These are phyloP conservation scores for Cercis canadensis DNA, from an alignment of 306 rosid species.

Conservation along the genomic window DNA sequence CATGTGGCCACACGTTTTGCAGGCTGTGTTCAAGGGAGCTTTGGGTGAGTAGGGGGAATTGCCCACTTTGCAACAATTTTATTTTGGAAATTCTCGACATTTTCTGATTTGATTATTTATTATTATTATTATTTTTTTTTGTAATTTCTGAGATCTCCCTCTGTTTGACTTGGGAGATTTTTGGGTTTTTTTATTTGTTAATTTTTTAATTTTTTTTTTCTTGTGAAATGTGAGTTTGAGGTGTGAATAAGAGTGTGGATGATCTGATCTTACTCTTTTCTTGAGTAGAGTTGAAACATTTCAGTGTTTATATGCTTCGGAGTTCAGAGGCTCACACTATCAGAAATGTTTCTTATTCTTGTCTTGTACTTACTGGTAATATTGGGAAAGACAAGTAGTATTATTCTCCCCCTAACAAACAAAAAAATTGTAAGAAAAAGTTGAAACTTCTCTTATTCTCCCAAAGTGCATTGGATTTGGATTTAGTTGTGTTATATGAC, in stretches of 20 bases:
- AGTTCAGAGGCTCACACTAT: too few relatives aligned
- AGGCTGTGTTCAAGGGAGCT: conserved; percentile 89
- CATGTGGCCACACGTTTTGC: conserved; percentile 86
- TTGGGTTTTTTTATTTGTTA: not conserved
- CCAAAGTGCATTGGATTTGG: too few relatives aligned
- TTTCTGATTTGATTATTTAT: conserved; percentile 44
- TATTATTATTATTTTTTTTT: not conserved
- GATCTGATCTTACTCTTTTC: not conserved
- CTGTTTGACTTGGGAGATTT: not conserved
- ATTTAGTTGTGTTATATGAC: too few relatives aligned
- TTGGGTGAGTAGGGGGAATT: conserved; percentile 67
- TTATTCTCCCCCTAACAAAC: too few relatives aligned
- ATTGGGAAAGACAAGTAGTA: too few relatives aligned
- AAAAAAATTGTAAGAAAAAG: too few relatives aligned
- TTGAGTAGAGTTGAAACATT: too few relatives aligned
- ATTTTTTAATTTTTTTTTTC: conserved; percentile 9
- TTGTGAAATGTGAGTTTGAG: not conserved
- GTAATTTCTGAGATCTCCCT: not conserved
- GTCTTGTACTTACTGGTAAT: too few relatives aligned
- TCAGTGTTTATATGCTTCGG: too few relatives aligned
- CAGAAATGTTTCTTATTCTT: too few relatives aligned
- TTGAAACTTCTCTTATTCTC: too few relatives aligned
- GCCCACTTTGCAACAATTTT: conserved; percentile 83
- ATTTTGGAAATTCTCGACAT: conserved; percentile 78
- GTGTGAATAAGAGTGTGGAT: not conserved